These are phyloP conservation scores for Beauveria scarabaeidicola DNA, from an alignment of 2,329 filamentous ascomycete genomes.

Conservation along the genomic window DNA sequence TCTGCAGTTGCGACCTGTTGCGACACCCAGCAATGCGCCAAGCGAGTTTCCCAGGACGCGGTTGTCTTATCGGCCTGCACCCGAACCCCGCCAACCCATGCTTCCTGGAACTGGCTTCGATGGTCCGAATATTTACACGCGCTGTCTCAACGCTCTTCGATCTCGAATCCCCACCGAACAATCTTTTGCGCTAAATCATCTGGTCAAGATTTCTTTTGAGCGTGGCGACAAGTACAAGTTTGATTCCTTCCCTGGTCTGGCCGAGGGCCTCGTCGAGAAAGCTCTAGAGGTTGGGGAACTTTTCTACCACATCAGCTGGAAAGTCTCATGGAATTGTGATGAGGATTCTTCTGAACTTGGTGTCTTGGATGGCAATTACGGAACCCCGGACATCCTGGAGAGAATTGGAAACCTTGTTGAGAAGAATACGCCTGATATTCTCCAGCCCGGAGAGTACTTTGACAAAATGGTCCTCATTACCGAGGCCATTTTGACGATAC, in stretches of 20 bases:
- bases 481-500: slow-evolving; percentile 77
- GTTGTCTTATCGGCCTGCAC: slow-evolving; percentile 32
- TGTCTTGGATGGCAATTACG: slow-evolving; percentile 34
- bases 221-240: slow-evolving; percentile 94
- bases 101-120: slow-evolving; percentile 59
- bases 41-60: slow-evolving; percentile 46
- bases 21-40: slow-evolving; percentile 67
- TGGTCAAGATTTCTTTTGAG: slow-evolving; percentile 93
- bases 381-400: slow-evolving; percentile 50
- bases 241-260: slow-evolving; percentile 79
- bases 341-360: slow-evolving; percentile 46
- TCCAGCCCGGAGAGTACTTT: slow-evolving; percentile 63
- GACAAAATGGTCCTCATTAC: slow-evolving; percentile 69
- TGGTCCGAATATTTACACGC: slow-evolving; percentile 84
- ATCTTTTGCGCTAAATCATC: slow-evolving; percentile 84
- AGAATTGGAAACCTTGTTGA: slow-evolving; percentile 57
- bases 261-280: slow-evolving; percentile 81
- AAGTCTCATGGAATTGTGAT: slow-evolving; percentile 55
- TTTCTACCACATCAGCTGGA: slow-evolving; percentile 78
- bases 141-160: slow-evolving; percentile 74
- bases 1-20: slow-evolving; percentile 62
- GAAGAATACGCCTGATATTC: slow-evolving; percentile 54
- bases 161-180: slow-evolving; percentile 75
- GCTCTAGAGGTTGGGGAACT: slow-evolving; percentile 68
- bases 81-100: slow-evolving; percentile 34